Evolutionary conservation across 768 basidiomycete species (phyloP).

Genomic region (Lactarius quietus): DNA sequence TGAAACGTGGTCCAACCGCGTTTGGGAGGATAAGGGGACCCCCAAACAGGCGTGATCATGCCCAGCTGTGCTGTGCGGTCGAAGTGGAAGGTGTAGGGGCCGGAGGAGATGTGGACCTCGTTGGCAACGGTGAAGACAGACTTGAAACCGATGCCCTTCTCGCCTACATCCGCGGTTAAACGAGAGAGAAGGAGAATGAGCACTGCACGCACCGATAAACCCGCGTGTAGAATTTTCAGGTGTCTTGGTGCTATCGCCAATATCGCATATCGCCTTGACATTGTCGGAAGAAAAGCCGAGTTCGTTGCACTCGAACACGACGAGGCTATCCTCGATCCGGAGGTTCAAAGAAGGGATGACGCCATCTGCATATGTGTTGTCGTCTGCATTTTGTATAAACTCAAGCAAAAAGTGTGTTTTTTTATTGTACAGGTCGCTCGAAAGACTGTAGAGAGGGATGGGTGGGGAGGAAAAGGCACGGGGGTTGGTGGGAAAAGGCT

Average conservation of each 20-base stretch:
- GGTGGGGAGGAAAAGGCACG: too few relatives aligned
- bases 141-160: constrained; percentile 34
- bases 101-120: constrained; percentile 27
- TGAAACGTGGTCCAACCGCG: constrained; percentile 30
- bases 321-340: constrained; percentile 11
- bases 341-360: constrained; percentile 24
- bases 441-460: constrained; percentile 19
- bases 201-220: constrained; percentile 21
- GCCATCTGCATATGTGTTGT: constrained; percentile 24
- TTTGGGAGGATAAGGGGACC: not conserved
- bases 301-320: constrained; percentile 30
- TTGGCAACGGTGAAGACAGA: constrained; percentile 32
- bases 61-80: constrained; percentile 24
- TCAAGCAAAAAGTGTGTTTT: constrained; percentile 32
- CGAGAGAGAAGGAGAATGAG: not conserved
- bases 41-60: constrained; percentile 30
- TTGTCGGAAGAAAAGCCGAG: constrained; percentile 27
- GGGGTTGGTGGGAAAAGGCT: not conserved
- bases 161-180: constrained; percentile 23
- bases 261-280: constrained; percentile 30
- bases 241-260: constrained; percentile 30
- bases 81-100: constrained; percentile 28
- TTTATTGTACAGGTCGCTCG: constrained; percentile 31
- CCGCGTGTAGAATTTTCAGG: constrained; percentile 14
- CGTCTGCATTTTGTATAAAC: constrained; percentile 33